Evolutionary conservation across 805 yeast species (phyloP).

Genomic region (Cyberlindnera nakhonratchasimensis): DNA sequence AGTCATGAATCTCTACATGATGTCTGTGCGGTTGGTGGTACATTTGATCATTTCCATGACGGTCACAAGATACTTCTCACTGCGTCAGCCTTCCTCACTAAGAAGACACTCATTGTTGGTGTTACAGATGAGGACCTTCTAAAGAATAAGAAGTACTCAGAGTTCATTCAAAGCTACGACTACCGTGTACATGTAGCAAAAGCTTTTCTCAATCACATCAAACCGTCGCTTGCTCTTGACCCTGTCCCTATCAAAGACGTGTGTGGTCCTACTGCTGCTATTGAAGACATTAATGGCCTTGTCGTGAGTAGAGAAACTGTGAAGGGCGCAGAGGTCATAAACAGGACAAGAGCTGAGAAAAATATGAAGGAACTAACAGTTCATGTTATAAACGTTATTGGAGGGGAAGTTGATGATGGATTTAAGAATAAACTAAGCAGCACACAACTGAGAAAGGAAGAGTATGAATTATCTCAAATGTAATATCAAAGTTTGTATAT

Average conservation of each 20-base stretch:
- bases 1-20: slow-evolving; percentile 28
- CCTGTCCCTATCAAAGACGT: slow-evolving; percentile 71
- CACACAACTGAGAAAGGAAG: slow-evolving; percentile 61
- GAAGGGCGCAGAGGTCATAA: slow-evolving; percentile 71
- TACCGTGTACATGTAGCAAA: slow-evolving; percentile 45
- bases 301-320: slow-evolving; percentile 79
- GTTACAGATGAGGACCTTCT: slow-evolving; percentile 75
- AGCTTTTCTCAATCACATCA: slow-evolving; percentile 45
- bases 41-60: slow-evolving; percentile 94
- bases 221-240: slow-evolving; percentile 46
- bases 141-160: slow-evolving; percentile 68
- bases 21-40: slow-evolving; percentile 81
- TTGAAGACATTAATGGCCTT: slow-evolving; percentile 70
- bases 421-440: slow-evolving; percentile 81
- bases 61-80: slow-evolving; percentile 89
- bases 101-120: slow-evolving; percentile 64
- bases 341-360: slow-evolving; percentile 55
- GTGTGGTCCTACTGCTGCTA: slow-evolving; percentile 89
- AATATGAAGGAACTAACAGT: slow-evolving; percentile 51
- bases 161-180: slow-evolving; percentile 57
- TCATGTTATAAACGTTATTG: slow-evolving; percentile 60
- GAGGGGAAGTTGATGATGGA: slow-evolving; percentile 51
- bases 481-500: too few relatives aligned
- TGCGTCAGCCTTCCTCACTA: slow-evolving; percentile 61
- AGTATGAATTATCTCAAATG: slow-evolving; percentile 13